These are phyloP conservation scores for Yamadazyma phyllophila DNA, from an alignment of 805 yeast genomes.

Conservation along the genomic window DNA sequence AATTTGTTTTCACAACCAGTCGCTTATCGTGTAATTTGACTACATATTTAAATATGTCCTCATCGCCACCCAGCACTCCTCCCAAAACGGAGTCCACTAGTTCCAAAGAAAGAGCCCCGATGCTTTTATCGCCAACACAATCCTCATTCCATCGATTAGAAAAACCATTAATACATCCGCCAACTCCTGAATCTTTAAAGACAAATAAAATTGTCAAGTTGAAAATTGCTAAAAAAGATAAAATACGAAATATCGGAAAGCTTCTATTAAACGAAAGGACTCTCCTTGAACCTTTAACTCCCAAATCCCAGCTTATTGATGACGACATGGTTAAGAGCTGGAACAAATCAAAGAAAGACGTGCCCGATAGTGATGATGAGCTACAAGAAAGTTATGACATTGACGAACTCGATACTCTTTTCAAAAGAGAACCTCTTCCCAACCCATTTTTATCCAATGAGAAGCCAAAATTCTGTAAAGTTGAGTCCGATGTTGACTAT, in stretches of 20 bases:
- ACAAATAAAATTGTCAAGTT: constrained; percentile 3
- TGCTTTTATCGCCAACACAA: too few relatives aligned
- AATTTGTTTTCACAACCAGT: not conserved
- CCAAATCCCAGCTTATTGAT: constrained; percentile 32
- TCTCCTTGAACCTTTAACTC: constrained; percentile 28
- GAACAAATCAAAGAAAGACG: constrained; percentile 10
- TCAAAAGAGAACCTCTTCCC: constrained; percentile 12
- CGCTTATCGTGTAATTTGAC: not conserved
- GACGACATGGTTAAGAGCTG: constrained; percentile 28
- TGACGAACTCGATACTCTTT: constrained; percentile 10
- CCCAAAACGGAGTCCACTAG: not conserved
- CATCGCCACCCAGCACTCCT: not conserved
- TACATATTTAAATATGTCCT: not conserved
- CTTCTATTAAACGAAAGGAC: constrained; percentile 13
- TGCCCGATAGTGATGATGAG: constrained; percentile 6
- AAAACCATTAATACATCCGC: not conserved
- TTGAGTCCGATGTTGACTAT: constrained; percentile 19
- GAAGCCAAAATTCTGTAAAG: constrained; percentile 3
- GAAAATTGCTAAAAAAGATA: not conserved
- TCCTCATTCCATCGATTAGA: too few relatives aligned
- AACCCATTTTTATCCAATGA: constrained; percentile 29
- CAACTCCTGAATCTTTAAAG: constrained; percentile 2
- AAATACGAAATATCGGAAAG: constrained; percentile 7
- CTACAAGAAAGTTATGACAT: constrained; percentile 8
- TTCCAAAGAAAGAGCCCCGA: not conserved